These are phyloP conservation scores for Pythium utonaiense DNA, from an alignment of 352 stramenopile genomes.

Conservation along the genomic window DNA sequence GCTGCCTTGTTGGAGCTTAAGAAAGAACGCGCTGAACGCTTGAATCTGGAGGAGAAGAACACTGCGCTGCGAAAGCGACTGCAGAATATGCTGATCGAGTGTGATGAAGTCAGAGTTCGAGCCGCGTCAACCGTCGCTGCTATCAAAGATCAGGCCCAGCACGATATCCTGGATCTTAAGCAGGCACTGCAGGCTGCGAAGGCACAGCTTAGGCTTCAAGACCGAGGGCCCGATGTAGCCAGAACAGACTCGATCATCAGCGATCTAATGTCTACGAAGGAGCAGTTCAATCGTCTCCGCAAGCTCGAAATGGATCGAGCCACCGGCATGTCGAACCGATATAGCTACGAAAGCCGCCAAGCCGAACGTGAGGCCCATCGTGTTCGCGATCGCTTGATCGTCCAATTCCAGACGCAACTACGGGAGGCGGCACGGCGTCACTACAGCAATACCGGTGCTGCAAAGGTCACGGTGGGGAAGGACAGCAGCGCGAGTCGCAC, in stretches of 20 bases:
- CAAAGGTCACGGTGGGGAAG: neutral
- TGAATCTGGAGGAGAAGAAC: conserved; percentile 64
- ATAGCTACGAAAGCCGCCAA: conserved; percentile 48
- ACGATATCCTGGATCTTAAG: conserved; percentile 44
- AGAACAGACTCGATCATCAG: conserved; percentile 51
- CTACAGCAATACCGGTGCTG: conserved; percentile 20
- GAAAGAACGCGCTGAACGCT: conserved; percentile 48
- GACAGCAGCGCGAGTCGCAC: neutral
- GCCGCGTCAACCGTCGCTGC: conserved; percentile 40
- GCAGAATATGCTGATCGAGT: conserved; percentile 79
- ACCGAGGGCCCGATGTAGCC: conserved; percentile 48
- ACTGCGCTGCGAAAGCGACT: conserved; percentile 54
- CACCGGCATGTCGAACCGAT: conserved; percentile 39
- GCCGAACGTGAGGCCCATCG: conserved; percentile 50
- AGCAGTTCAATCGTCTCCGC: conserved; percentile 48
- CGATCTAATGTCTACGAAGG: conserved; percentile 35
- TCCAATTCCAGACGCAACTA: conserved; percentile 42
- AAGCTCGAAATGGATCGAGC: conserved; percentile 50
- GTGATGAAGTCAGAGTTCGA: conserved; percentile 60
- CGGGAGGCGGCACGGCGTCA: conserved; percentile 38
- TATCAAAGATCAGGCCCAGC: conserved; percentile 50
- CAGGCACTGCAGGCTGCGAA: conserved; percentile 33
- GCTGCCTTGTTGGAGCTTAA: conserved; percentile 49
- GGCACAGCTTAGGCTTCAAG: conserved; percentile 55
- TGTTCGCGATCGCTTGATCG: conserved; percentile 42